Evolutionary conservation across 2,329 filamentous ascomycete genomes (phyloP), one percentile per base, ranked within the genome.

Genomic region (Cryphonectria parasitica): DNA sequence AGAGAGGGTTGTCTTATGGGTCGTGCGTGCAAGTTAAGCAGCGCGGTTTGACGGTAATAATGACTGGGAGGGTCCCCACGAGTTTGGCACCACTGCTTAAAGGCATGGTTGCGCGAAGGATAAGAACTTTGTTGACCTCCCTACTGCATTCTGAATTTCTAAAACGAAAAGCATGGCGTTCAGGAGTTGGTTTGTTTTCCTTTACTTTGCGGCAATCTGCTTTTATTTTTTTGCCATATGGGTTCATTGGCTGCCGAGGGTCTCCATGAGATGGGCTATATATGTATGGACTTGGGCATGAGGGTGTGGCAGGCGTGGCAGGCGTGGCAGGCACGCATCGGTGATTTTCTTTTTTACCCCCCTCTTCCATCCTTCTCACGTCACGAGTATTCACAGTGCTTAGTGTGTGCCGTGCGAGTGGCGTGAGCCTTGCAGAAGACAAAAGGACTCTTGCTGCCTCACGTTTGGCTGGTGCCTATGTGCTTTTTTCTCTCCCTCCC

Each of bases 111-210:
- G 36, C 54, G 58, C 56, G 19, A 61, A 61, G 34, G 54, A 11
- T n/a, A 39, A 39, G 56, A 43, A 25, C 11, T n/a, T 28, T 49
- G 63, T 28, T 58, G 56, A n/a, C 45, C 61, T 45, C 69, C 31
- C 17, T 63, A 56, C 60, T 68, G 70, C 70, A 70, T 70, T 66
- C 39, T 70, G 68, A 58, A 68, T 54, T 61, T 67, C 22, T 68
- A 49, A 70, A 67, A 67, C 39, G 39, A 70, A 72, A 61, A 69
- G 70, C 70, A 70, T 56, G 70, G 70, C 64, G 70, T 72, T 72
- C 41, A 63, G 70, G 67, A 36, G 56, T 52, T 2, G 54, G 28
- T 10, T 19, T 58, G 54, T 10, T 39, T 58, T 34, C n/a, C n/a
- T 56, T 31, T 34, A 58, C 54, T 19, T 5, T 31, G 54, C 54